Percentiles rank a stretch among this genome's conserved stretches.
Evolutionary conservation across 352 stramenopile species (phyloP).

Genomic region (Globisporangium rhizosaccharum): DNA sequence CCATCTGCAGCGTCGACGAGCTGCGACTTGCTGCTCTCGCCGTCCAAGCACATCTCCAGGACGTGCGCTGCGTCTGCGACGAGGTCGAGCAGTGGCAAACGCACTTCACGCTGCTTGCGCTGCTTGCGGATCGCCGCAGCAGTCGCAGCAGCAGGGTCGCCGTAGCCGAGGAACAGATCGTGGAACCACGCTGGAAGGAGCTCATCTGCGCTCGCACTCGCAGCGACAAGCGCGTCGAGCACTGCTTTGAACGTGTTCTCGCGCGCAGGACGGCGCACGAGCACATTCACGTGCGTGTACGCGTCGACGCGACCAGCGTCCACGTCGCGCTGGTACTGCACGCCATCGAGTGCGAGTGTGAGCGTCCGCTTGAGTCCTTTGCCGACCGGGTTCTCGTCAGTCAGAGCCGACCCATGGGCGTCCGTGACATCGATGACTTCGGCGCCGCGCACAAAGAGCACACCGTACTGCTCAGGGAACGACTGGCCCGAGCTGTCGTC

Average conservation of each 20-base stretch:
- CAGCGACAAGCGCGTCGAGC: slow-evolving; percentile 80
- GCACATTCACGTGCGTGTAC: slow-evolving; percentile 91
- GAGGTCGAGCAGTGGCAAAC: slow-evolving; percentile 32
- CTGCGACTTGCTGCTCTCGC: background rate
- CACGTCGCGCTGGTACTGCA: slow-evolving; percentile 93
- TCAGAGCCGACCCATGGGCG: slow-evolving; percentile 55
- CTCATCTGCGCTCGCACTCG: slow-evolving; percentile 27
- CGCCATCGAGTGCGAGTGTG: slow-evolving; percentile 87
- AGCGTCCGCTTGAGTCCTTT: slow-evolving; percentile 84
- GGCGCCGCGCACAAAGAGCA: slow-evolving; percentile 69
- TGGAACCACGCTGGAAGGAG: slow-evolving; percentile 92
- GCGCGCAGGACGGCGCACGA: slow-evolving; percentile 85
- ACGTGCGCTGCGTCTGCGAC: slow-evolving; percentile 47
- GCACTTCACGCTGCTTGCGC: slow-evolving; percentile 25
- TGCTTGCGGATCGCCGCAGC: slow-evolving; percentile 55
- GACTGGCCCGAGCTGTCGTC: slow-evolving; percentile 23
- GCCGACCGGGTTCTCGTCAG: slow-evolving; percentile 24
- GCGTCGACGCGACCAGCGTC: slow-evolving; percentile 44
- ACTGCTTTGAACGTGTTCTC: slow-evolving; percentile 96
- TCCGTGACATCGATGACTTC: slow-evolving; percentile 87
- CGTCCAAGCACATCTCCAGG: slow-evolving; percentile 24
- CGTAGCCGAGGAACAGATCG: slow-evolving; percentile 93
- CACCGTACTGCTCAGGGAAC: slow-evolving; percentile 88
- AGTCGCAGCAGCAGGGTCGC: slow-evolving; percentile 78
- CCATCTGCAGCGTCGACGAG: slow-evolving; percentile 38